Conservation (phyloP, 768 basidiomycete genomes). For the Tricholoma terreum region DNA sequence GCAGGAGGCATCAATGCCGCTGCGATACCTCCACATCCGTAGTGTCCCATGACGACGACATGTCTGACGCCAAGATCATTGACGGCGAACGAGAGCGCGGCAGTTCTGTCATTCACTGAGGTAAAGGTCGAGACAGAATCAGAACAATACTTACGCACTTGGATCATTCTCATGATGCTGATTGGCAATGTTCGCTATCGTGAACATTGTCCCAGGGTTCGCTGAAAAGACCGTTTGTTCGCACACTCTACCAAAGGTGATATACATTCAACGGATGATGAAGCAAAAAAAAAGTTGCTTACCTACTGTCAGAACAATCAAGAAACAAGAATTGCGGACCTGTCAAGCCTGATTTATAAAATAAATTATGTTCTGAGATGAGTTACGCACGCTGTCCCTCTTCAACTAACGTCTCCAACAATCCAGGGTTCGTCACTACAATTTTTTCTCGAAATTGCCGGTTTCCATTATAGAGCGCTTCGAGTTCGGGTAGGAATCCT, state of each 20-base stretch:
- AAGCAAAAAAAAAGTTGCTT: neutral
- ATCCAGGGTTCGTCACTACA: neutral
- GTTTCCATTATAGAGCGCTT: neutral
- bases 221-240: conserved; percentile 38
- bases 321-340: conserved; percentile 1
- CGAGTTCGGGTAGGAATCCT: neutral
- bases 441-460: neutral
- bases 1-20: conserved; percentile 29
- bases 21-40: conserved; percentile 42
- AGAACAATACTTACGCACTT: conserved; percentile 28
- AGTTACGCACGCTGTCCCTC: neutral
- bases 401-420: neutral
- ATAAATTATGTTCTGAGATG: neutral
- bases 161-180: conserved; percentile 34
- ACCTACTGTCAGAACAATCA: neutral
- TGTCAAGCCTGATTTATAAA: neutral
- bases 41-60: conserved; percentile 43
- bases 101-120: conserved; percentile 16
- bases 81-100: conserved; percentile 39
- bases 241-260: conserved; percentile 18
- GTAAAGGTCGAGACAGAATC: neutral
- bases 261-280: neutral
- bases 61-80: conserved; percentile 34
- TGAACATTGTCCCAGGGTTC: conserved; percentile 37
- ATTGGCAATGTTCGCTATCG: conserved; percentile 39